A percentile compares a stretch with the other conserved stretches of the same genome.
phyloP scores from a whole-genome alignment of 2,329 filamentous ascomycete genomes.

The Verticillium dahliae region DNA sequence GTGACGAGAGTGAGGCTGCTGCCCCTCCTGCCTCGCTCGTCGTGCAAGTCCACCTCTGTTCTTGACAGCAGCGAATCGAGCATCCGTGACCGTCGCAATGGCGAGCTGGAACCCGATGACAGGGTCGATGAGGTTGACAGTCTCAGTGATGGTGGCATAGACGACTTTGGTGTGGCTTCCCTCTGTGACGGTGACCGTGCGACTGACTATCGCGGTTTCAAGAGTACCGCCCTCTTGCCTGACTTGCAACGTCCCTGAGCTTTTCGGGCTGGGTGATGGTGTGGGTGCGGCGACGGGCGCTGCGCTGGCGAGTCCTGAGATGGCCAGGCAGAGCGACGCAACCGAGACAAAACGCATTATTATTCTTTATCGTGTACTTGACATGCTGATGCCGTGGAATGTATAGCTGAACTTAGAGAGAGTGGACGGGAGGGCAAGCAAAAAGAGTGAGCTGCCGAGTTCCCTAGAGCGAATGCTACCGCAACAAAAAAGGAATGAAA shows the following conservation, averaged over 20 bases:
- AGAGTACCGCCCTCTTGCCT: background rate
- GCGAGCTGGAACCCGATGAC: conserved; percentile 15
- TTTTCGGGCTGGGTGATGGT: background rate
- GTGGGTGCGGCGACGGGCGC: background rate
- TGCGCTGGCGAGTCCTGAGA: background rate
- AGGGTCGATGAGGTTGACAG: conserved; percentile 18
- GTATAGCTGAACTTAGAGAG: background rate
- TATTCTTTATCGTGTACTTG: background rate
- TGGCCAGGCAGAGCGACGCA: background rate
- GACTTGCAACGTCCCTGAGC: background rate
- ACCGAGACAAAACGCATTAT: background rate
- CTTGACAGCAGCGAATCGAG: conserved; percentile 6
- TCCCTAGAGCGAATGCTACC: background rate
- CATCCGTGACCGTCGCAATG: conserved; percentile 15
- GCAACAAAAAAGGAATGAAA: background rate
- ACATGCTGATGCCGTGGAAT: conserved; percentile 1
- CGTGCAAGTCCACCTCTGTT: background rate
- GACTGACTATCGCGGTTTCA: conserved; percentile 5
- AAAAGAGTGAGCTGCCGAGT: background rate
- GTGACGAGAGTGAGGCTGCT: background rate
- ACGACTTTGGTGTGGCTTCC: conserved; percentile 10
- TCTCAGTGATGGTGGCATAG: conserved; percentile 13
- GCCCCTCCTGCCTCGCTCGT: background rate
- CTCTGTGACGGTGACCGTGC: conserved; percentile 13
- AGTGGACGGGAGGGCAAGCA: background rate